Percentiles rank a stretch among this genome's conserved stretches.
Evolutionary conservation across 257 asterid species (phyloP).

Genomic region (Salvia rosmarinus): DNA sequence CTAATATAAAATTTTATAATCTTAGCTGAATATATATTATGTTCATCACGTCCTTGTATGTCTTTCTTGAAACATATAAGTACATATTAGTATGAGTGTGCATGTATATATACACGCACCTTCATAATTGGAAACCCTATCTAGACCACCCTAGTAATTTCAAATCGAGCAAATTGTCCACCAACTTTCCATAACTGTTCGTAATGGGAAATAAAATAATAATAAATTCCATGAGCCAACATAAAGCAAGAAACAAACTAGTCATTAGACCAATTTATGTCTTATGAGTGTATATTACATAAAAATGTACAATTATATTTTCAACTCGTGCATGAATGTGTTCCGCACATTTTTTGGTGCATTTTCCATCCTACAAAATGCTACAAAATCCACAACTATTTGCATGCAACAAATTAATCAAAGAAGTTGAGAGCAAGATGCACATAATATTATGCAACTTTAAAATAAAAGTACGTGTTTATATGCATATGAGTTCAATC

Average conservation of each 20-base stretch:
- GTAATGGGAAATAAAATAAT: conserved; percentile 25
- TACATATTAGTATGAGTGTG: neutral
- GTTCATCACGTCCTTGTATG: neutral
- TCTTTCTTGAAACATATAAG: neutral
- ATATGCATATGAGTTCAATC: conserved; percentile 44
- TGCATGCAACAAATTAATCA: conserved; percentile 27
- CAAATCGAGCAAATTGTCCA: conserved; percentile 15
- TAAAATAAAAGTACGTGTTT: conserved; percentile 28
- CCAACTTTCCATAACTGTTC: conserved; percentile 3
- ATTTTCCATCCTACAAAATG: conserved; percentile 33
- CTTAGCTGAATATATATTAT: too few relatives aligned
- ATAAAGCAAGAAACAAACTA: conserved; percentile 33
- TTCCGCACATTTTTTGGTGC: conserved; percentile 62
- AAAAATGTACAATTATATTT: conserved; percentile 22
- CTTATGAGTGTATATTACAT: neutral
- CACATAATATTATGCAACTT: conserved; percentile 29
- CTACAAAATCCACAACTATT: conserved; percentile 31
- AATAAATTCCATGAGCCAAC: conserved; percentile 23
- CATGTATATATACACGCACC: neutral
- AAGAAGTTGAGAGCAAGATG: conserved; percentile 23
- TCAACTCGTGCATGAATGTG: conserved; percentile 71
- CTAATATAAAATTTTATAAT: too few relatives aligned
- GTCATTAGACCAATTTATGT: conserved; percentile 23
- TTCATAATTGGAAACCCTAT: conserved; percentile 6
- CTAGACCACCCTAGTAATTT: conserved; percentile 17